Conservation (phyloP, 2,329 filamentous ascomycete genomes). For the Plenodomus tracheiphilus region DNA sequence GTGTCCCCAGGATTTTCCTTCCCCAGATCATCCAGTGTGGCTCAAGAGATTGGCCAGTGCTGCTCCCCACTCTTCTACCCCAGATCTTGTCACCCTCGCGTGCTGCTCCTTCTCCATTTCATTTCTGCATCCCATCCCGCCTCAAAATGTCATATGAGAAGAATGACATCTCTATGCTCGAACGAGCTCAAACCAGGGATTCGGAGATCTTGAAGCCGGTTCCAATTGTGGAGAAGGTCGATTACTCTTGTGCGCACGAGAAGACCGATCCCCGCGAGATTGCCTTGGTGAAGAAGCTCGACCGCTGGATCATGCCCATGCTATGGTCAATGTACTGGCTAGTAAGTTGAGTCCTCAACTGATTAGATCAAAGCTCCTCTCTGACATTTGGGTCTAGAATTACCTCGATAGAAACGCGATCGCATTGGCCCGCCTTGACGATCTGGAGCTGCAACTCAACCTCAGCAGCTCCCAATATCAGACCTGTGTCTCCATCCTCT, state of each 20-base stretch:
- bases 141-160: conserved; percentile 28
- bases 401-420: conserved; percentile 63
- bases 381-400: conserved; percentile 12
- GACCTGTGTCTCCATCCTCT: conserved; percentile 29
- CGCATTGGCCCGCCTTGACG: conserved; percentile 64
- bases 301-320: conserved; percentile 34
- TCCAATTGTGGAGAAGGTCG: conserved; percentile 29
- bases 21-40: conserved; percentile 30
- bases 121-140: background rate
- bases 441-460: conserved; percentile 61
- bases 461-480: conserved; percentile 25
- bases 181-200: conserved; percentile 27
- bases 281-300: conserved; percentile 37
- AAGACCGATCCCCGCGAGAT: conserved; percentile 42
- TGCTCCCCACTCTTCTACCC: conserved; percentile 11
- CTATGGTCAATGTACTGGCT: conserved; percentile 29
- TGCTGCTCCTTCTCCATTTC: background rate
- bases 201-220: conserved; percentile 25
- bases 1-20: conserved; percentile 23
- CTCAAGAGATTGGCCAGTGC: conserved; percentile 19
- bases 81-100: too few species aligned
- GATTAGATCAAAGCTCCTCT: conserved; percentile 41
- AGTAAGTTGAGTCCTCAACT: conserved; percentile 10
- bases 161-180: conserved; percentile 32
- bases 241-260: conserved; percentile 40